phyloP scores from a whole-genome alignment of 2,329 filamentous ascomycete species.

The Paraphoma sp. region DNA sequence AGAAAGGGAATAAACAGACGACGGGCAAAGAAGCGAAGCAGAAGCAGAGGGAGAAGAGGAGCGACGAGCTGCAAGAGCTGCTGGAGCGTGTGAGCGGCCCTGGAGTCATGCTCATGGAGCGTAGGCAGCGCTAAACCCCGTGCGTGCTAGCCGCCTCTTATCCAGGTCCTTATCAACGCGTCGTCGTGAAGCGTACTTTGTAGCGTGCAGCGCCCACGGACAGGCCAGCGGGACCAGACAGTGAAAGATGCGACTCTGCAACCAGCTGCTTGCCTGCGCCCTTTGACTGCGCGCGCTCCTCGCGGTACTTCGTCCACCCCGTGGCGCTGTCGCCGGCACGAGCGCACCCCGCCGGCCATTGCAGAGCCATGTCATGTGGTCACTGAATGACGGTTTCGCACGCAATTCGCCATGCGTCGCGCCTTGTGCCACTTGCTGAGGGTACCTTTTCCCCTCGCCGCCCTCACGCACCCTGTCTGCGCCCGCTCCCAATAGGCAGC shows the following conservation, averaged over 20 bases:
- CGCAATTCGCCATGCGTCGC: constrained; percentile 30
- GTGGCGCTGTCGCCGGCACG: constrained; percentile 15
- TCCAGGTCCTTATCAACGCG: background rate
- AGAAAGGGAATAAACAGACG: constrained; percentile 8
- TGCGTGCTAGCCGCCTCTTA: too few relatives aligned
- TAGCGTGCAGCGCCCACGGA: too few relatives aligned
- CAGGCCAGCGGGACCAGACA: background rate
- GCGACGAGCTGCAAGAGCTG: constrained; percentile 16
- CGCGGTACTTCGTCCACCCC: constrained; percentile 11
- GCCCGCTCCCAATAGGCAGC: background rate
- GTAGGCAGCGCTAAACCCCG: background rate
- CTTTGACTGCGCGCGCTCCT: constrained; percentile 4
- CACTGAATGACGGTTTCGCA: constrained; percentile 31
- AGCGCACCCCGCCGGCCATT: constrained; percentile 5
- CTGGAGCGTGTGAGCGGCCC: constrained; percentile 12
- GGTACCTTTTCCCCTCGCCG: background rate
- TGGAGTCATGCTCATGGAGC: constrained; percentile 18
- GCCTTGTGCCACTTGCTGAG: constrained; percentile 19
- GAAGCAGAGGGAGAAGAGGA: constrained; percentile 15
- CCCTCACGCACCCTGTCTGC: background rate
- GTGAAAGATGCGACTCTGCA: background rate
- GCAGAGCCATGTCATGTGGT: constrained; percentile 28
- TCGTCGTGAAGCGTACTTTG: too few relatives aligned
- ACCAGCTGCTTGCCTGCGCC: constrained; percentile 8
- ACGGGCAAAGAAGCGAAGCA: constrained; percentile 6